phyloP scores from a whole-genome alignment of 176 grass and related monocot genomes.

The Zoysia japonica region DNA sequence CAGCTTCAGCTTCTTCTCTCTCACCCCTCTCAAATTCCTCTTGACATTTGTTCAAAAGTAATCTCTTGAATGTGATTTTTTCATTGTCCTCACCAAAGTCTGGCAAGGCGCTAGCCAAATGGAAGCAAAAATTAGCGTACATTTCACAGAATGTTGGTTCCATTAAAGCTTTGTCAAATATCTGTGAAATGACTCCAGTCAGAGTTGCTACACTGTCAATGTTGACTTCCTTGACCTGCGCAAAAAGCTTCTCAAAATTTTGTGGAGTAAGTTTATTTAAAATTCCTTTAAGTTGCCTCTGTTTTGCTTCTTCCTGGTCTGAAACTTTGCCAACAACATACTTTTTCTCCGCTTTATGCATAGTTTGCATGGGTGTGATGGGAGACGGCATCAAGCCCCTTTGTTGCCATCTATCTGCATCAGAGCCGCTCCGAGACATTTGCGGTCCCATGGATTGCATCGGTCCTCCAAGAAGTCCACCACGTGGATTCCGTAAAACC shows the following conservation, averaged over 20 bases:
- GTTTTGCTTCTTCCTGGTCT: constrained; percentile 76
- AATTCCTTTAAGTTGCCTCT: constrained; percentile 81
- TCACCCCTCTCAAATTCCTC: constrained; percentile 93
- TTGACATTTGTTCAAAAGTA: constrained; percentile 86
- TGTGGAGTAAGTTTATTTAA: constrained; percentile 88
- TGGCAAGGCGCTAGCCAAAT: constrained; percentile 60
- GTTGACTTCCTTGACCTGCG: constrained; percentile 66
- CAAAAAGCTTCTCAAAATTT: constrained; percentile 88
- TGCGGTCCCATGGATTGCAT: constrained; percentile 50
- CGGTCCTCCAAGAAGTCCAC: constrained; percentile 56
- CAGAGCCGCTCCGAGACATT: constrained; percentile 58
- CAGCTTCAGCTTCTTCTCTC: constrained; percentile 75
- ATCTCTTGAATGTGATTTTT: constrained; percentile 81
- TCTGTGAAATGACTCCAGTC: constrained; percentile 75
- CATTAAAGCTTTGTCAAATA: constrained; percentile 97
- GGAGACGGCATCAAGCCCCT: constrained; percentile 82
- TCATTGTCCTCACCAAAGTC: constrained; percentile 67
- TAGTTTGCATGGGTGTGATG: constrained; percentile 60
- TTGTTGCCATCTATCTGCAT: constrained; percentile 91
- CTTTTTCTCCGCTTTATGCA: constrained; percentile 86
- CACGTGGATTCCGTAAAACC: constrained; percentile 69
- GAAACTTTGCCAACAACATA: constrained; percentile 77
- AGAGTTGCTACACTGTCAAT: constrained; percentile 70
- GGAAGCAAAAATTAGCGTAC: constrained; percentile 81
- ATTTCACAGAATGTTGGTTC: constrained; percentile 94